Conservation (phyloP, 1,284 basidiomycete genomes). For the Phylloboletellus chloephorus region DNA sequence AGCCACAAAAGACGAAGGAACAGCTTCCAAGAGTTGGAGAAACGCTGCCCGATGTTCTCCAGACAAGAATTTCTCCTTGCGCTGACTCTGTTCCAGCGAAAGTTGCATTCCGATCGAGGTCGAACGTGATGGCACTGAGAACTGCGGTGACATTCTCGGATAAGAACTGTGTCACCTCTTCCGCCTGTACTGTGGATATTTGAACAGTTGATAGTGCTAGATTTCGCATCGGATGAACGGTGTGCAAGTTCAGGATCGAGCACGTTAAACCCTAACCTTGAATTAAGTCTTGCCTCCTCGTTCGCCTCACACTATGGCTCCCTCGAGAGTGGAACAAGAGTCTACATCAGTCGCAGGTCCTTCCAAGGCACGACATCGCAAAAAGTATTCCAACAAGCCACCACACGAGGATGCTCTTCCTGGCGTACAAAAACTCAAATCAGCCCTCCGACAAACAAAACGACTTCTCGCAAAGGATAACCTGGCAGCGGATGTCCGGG, state of each 20-base stretch:
- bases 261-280: slow-evolving; percentile 26
- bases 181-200: slow-evolving; percentile 14
- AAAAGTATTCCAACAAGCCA: slow-evolving; percentile 21
- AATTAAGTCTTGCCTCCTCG: slow-evolving; percentile 9
- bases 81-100: slow-evolving; percentile 63
- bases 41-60: slow-evolving; percentile 38
- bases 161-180: slow-evolving; percentile 41
- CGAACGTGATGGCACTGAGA: slow-evolving; percentile 51
- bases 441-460: slow-evolving; percentile 71
- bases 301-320: slow-evolving; percentile 15
- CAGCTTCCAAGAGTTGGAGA: slow-evolving; percentile 11
- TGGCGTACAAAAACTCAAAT: slow-evolving; percentile 77
- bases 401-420: slow-evolving; percentile 32
- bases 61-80: slow-evolving; percentile 56
- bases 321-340: slow-evolving; percentile 12
- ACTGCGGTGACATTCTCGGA: slow-evolving; percentile 22
- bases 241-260: not conserved
- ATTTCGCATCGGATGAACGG: slow-evolving; percentile 25
- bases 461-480: slow-evolving; percentile 78
- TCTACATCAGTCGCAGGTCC: slow-evolving; percentile 7
- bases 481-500: slow-evolving; percentile 70
- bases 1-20: slow-evolving; percentile 28
- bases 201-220: slow-evolving; percentile 24
- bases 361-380: slow-evolving; percentile 17
- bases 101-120: slow-evolving; percentile 61